Base-by-base conservation (phyloP, 2,329 filamentous ascomycete species). In the Chrysosporium keratinophilum region DNA sequence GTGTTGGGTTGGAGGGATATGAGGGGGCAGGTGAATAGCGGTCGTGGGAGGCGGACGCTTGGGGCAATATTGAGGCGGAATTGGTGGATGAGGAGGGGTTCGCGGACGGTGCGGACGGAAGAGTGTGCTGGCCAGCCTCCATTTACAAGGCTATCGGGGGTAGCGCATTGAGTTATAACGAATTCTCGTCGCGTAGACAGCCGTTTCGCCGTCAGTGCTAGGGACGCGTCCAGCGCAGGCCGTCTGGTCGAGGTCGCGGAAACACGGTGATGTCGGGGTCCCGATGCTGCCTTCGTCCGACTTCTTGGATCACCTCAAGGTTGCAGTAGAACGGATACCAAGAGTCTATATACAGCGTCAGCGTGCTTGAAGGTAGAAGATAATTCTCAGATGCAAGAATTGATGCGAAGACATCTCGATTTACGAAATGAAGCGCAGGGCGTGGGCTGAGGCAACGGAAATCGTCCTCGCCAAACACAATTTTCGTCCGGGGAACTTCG, bases 211-310 rank as follows among this genome's bases (percentile, higher is more conserved):
- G 49, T 44, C 49, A 17, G 23, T 28, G 7, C 23, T 28, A 28
- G 23, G 23, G 7, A 28, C 3, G 40, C 4, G 41, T 28, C 40
- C 49, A 28, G 39, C 34, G 37, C 37, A 34, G 34, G 28, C 19
- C 40, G 35, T 7, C n/a, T 31, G 40, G 49, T 23, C 14, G 6
- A 40, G 15, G 15, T 4, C 15, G 43, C 49, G 49, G 48, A 42
- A 7, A 35, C 23, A 44, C 49, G 49, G 49, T 43, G 49, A 15
- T 51, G 31, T 42, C 49, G 41, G 49, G 11, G 31, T 37, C 5
- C 49, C 49, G 49, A 51, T 40, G 46, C 12, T 17, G 19, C 34
- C 10, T 39, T 49, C 46, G 15, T 15, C 46, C 46, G 46, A 49
- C 15, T 11, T 40, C 39, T 28, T 9, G 17, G 39, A 4, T 14